Conservation (phyloP, 139 green algal genomes). For the Closterium sp. region DNA sequence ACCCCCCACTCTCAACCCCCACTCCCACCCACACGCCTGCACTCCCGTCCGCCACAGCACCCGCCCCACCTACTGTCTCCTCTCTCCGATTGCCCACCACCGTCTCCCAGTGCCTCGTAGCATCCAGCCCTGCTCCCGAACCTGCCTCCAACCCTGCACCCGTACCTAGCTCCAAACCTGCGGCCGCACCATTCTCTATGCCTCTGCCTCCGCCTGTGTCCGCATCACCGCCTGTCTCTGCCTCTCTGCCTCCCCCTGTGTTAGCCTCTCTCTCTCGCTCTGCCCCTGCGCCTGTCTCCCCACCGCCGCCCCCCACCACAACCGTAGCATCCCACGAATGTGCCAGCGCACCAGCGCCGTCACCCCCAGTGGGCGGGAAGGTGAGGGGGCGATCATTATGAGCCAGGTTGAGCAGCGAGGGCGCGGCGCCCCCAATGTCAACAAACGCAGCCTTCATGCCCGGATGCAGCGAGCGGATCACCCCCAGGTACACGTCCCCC, state of each 20-base stretch:
- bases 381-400: slow-evolving; percentile 23
- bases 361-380: slow-evolving; percentile 2
- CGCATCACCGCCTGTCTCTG: no score
- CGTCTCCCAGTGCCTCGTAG: no score
- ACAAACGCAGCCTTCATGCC: slow-evolving; percentile 42
- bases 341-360: not conserved
- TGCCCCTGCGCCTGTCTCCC: not conserved
- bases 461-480: slow-evolving; percentile 25
- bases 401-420: slow-evolving; percentile 20
- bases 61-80: no score
- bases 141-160: no score
- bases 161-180: no score
- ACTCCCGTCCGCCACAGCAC: not conserved
- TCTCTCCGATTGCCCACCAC: no score
- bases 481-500: slow-evolving; percentile 41
- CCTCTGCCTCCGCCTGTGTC: no score
- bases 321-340: not conserved
- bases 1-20: not conserved
- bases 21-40: not conserved
- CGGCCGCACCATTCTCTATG: no score
- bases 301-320: not conserved
- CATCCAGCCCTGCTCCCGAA: no score
- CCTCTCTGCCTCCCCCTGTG: not conserved
- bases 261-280: not conserved
- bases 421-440: slow-evolving; percentile 26